phyloP scores from a whole-genome alignment of 2,329 filamentous ascomycete genomes.

The Metarhizium rileyi region DNA sequence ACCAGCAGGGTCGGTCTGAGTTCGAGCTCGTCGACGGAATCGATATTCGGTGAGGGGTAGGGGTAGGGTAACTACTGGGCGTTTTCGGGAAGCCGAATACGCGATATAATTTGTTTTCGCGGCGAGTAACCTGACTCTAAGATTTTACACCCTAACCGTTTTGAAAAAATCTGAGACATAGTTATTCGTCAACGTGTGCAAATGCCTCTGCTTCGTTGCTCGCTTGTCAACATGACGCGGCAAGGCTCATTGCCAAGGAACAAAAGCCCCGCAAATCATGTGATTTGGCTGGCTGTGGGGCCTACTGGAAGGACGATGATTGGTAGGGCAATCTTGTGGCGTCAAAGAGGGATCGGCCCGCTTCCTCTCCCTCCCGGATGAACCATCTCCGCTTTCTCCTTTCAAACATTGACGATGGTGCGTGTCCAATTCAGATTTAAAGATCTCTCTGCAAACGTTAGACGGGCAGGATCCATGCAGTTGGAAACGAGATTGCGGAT shows the following conservation, averaged over 20 bases:
- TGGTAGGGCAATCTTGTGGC: background rate
- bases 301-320: too few relatives aligned
- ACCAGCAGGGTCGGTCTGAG: background rate
- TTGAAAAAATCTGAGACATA: too few relatives aligned
- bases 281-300: too few relatives aligned
- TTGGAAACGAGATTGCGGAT: constrained; percentile 22
- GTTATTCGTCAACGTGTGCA: background rate
- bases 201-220: too few relatives aligned
- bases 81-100: constrained; percentile 1
- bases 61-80: too few relatives aligned
- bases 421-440: constrained; percentile 14
- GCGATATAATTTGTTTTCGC: constrained; percentile 1
- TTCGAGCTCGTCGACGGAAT: background rate
- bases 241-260: too few relatives aligned
- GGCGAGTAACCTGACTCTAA: background rate
- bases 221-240: background rate
- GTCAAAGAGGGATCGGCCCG: background rate
- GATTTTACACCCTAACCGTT: too few relatives aligned
- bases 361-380: background rate
- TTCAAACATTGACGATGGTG: constrained; percentile 15
- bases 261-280: too few relatives aligned
- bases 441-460: constrained; percentile 15
- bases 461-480: constrained; percentile 18
- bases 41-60: constrained; percentile 1
- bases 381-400: constrained; percentile 13